Conservation (phyloP, 768 basidiomycete genomes). For the Coprinopsis cinerea region DNA sequence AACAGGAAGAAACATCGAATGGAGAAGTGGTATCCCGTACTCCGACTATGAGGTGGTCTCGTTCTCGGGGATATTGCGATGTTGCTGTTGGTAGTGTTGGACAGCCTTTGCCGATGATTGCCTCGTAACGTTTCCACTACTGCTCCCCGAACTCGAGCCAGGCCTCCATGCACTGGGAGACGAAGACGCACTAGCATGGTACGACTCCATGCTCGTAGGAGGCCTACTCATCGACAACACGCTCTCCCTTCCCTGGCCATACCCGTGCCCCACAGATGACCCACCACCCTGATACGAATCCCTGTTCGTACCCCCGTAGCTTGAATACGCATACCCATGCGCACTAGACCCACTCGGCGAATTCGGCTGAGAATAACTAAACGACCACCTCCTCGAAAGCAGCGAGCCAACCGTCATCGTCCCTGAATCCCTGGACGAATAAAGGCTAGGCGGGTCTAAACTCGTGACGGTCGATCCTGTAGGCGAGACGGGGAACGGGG, state of each 20-base stretch:
- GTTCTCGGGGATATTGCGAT: conserved; percentile 3
- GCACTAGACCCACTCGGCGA: conserved; percentile 9
- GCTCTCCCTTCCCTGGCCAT: conserved; percentile 10
- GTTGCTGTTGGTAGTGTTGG: conserved; percentile 6
- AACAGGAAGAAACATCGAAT: too few species aligned
- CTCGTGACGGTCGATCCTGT: conserved; percentile 27
- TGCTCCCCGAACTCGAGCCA: conserved; percentile 6
- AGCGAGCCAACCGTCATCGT: conserved; percentile 34
- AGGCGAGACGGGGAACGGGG: conserved; percentile 42
- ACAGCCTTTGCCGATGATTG: conserved; percentile 7
- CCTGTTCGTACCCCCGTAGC: conserved; percentile 1
- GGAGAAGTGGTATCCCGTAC: too few species aligned
- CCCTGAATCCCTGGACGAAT: conserved; percentile 27
- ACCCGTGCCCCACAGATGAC: conserved; percentile 4
- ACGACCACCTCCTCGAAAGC: conserved; percentile 34
- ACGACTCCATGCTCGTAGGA: conserved; percentile 1
- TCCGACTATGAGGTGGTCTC: conserved; percentile 5
- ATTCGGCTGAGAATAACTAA: conserved; percentile 6
- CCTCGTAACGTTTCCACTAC: conserved; percentile 7
- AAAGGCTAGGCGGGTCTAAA: conserved; percentile 25
- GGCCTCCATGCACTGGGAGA: conserved; percentile 4
- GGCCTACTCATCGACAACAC: too few species aligned
- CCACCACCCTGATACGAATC: conserved; percentile 1
- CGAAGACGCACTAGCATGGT: not conserved
- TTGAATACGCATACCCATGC: too few species aligned